Percentiles rank a stretch among this genome's conserved stretches.
Conservation (phyloP, 768 basidiomycete genomes). For the Artomyces pyxidatus region DNA sequence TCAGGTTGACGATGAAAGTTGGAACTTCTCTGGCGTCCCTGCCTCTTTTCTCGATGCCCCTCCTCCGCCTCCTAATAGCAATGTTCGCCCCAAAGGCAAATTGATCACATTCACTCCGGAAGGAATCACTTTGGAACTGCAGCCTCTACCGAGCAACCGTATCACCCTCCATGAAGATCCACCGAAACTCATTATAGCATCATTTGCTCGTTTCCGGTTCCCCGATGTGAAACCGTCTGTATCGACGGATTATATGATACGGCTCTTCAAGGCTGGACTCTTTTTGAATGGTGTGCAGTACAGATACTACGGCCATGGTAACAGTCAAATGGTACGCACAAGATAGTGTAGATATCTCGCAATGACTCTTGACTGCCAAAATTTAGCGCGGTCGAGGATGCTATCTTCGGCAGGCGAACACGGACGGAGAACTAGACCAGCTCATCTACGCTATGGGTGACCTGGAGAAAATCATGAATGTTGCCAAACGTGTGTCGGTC, state of each 20-base stretch:
- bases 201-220: constrained; percentile 48
- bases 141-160: constrained; percentile 47
- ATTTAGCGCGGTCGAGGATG: constrained; percentile 56
- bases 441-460: constrained; percentile 52
- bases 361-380: no score
- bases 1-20: constrained; percentile 40
- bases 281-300: constrained; percentile 53
- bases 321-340: constrained; percentile 55
- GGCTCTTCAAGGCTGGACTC: constrained; percentile 47
- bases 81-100: constrained; percentile 6
- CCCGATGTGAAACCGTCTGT: constrained; percentile 40
- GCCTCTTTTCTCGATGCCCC: constrained; percentile 18
- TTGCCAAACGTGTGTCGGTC: constrained; percentile 45
- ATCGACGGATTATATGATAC: constrained; percentile 46
- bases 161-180: constrained; percentile 51
- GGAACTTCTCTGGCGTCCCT: constrained; percentile 38
- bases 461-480: constrained; percentile 52
- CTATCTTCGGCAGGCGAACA: constrained; percentile 47
- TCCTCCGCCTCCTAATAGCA: background rate
- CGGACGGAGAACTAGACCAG: constrained; percentile 49
- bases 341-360: no score
- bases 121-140: constrained; percentile 42
- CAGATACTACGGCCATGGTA: constrained; percentile 65
- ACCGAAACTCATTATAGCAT: constrained; percentile 46
- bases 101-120: constrained; percentile 42